Evolutionary conservation across 2,329 filamentous ascomycete species (phyloP).

Genomic region (Fusarium tricinctum): DNA sequence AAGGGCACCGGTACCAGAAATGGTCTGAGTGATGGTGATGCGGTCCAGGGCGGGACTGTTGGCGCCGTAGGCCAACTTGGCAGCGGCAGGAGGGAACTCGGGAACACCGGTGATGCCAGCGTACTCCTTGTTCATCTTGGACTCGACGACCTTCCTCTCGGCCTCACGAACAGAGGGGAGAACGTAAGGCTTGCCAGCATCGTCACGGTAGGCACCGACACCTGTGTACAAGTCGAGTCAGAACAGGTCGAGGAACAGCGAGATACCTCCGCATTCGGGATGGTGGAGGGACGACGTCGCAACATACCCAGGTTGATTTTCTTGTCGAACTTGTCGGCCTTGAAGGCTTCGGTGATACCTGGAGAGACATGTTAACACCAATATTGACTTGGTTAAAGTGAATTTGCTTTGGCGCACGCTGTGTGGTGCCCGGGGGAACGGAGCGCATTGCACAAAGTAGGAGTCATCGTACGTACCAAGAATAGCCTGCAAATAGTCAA

Average conservation of each 20-base stretch:
- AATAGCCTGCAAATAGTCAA: constrained; percentile 71
- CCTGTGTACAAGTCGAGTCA: constrained; percentile 62
- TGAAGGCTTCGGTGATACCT: constrained; percentile 98
- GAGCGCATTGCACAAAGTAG: constrained; percentile 39
- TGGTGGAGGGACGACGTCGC: constrained; percentile 23
- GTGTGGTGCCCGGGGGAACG: constrained; percentile 21
- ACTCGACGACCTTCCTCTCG: constrained; percentile 85
- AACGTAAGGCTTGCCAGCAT: constrained; percentile 97
- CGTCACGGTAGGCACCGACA: constrained; percentile 98
- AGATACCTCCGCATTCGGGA: constrained; percentile 28
- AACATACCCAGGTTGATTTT: constrained; percentile 95
- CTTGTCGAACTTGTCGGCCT: constrained; percentile 91
- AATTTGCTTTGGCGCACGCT: constrained; percentile 28
- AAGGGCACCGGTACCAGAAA: constrained; percentile 96
- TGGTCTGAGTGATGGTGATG: constrained; percentile 94
- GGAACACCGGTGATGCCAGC: constrained; percentile 97
- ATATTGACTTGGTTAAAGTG: constrained; percentile 21
- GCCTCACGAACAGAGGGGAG: constrained; percentile 92
- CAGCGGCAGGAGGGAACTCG: constrained; percentile 92
- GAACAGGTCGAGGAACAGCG: constrained; percentile 34
- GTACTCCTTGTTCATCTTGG: constrained; percentile 94
- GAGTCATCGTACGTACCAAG: constrained; percentile 67
- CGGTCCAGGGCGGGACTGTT: constrained; percentile 83
- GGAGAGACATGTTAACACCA: constrained; percentile 44
- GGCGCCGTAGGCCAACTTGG: constrained; percentile 88